Conservation (phyloP, 1,284 basidiomycete genomes). For the Phellopilus nigrolimitatus region DNA sequence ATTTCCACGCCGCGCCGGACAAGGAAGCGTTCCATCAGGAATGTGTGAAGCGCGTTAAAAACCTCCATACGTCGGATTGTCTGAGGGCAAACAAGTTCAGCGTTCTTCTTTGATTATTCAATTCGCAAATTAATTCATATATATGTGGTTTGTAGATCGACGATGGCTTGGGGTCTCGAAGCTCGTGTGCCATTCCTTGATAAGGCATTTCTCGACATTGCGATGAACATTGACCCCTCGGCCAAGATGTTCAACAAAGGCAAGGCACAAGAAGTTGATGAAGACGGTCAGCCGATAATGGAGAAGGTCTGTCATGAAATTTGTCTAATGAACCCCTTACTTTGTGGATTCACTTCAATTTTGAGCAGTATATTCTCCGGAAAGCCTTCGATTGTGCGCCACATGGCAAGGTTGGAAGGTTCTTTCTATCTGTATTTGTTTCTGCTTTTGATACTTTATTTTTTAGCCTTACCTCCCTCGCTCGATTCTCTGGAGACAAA, state of each 20-base stretch:
- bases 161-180: conserved; percentile 99
- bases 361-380: conserved; percentile 81
- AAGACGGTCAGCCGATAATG: conserved; percentile 86
- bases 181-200: conserved; percentile 99
- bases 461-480: conserved; percentile 88
- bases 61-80: conserved; percentile 97
- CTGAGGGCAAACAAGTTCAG: conserved; percentile 94
- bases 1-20: conserved; percentile 98
- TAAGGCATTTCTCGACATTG: conserved; percentile 91
- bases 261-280: conserved; percentile 67
- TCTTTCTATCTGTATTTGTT: conserved; percentile 14
- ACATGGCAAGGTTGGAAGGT: conserved; percentile 70
- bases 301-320: conserved; percentile 67
- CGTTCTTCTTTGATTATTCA: background rate
- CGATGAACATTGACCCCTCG: conserved; percentile 88
- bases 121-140: conserved; percentile 3
- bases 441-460: conserved; percentile 29
- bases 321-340: background rate
- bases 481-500: conserved; percentile 97
- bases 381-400: conserved; percentile 94
- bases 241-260: conserved; percentile 94
- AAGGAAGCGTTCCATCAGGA: conserved; percentile 92
- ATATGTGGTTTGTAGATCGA: conserved; percentile 56
- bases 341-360: background rate
- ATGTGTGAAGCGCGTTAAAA: conserved; percentile 92